A percentile compares a stretch with the other conserved stretches of the same genome.
phyloP scores from a whole-genome alignment of 2,329 filamentous ascomycete genomes.

The Niveomyces coronatus region DNA sequence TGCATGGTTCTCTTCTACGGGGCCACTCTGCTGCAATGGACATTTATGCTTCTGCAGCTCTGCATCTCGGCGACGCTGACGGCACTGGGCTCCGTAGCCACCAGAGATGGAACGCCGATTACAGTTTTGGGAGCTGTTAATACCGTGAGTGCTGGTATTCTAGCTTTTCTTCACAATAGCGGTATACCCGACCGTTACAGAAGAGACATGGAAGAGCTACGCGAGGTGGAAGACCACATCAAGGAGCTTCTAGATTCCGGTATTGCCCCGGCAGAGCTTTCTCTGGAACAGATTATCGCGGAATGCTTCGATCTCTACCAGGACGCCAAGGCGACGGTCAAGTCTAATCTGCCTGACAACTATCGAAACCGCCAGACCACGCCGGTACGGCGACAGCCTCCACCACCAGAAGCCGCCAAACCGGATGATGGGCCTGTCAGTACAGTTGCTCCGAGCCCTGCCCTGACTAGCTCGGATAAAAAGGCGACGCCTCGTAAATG shows the following conservation, averaged over 20 bases:
- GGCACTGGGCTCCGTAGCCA: conserved; percentile 35
- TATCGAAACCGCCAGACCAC: conserved; percentile 19
- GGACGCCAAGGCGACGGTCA: conserved; percentile 35
- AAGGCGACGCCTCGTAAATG: not conserved
- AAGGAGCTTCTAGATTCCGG: conserved; percentile 38
- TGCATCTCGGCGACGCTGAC: conserved; percentile 38
- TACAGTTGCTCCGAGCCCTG: not conserved
- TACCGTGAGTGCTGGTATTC: conserved; percentile 38
- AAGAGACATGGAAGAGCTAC: conserved; percentile 38
- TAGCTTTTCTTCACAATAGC: conserved; percentile 43
- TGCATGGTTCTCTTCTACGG: conserved; percentile 34
- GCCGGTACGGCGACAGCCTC: conserved; percentile 9
- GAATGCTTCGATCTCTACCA: conserved; percentile 37
- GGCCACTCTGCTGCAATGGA: conserved; percentile 33
- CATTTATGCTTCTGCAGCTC: conserved; percentile 38
- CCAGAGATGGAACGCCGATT: conserved; percentile 28
- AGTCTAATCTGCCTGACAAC: conserved; percentile 35
- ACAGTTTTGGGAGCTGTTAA: conserved; percentile 40
- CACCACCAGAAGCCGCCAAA: not conserved
- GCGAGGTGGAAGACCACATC: conserved; percentile 38
- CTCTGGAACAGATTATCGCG: conserved; percentile 35
- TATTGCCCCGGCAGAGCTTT: conserved; percentile 31
- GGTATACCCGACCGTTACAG: conserved; percentile 42
- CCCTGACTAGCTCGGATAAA: not conserved
- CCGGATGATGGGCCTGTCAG: too few relatives aligned